Base-by-base conservation (phyloP, 2,329 filamentous ascomycete genomes). In the Geosmithia flava region DNA sequence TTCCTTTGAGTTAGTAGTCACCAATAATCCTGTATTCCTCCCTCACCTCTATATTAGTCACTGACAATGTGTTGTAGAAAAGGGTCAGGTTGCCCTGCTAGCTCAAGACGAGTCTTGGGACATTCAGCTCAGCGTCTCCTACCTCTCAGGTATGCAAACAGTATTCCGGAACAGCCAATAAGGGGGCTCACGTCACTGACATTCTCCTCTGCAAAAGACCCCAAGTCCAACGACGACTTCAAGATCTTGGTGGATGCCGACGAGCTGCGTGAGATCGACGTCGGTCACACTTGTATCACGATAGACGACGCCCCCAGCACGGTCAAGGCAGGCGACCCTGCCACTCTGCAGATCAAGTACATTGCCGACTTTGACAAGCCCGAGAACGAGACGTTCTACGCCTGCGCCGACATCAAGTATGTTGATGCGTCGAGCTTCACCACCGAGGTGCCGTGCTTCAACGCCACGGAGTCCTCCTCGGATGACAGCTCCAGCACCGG, bases 41-140 rank as follows among this genome's bases (percentile, higher is more conserved):
- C 10, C 10, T 10, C 42, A 8, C 20, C 10, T 13, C 17, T 16
- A 44, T 20, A 19, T 27, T 8, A 4, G 4, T 27, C 8, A 13
- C 16, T 42, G 20, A 42, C 40, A 42, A 6, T 39, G 19, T 16
- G 8, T n/a, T n/a, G 3, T 15, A 80, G 76, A 68, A 15, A 71
- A 72, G 48, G 78, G 76, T 13, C 65, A 70, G 44, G 65, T 82
- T 15, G 68, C 77, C 2, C 64, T 82, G 3, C 71, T 75, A 7
- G 70, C 74, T 19, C 75, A 80, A 43, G 72, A 79, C 50, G 74
- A 79, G 46, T 75, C 76, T 5, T 80, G 69, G 56, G 66, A 72
- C 41, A 61, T 78, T 20, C 67, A 72, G 46, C 65, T 81, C 19
- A 68, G 71, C 47, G 69, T 81, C 47, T 74, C 78, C 0, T 73